Evolutionary conservation across 2,329 filamentous ascomycete genomes (phyloP).

Genomic region (Fusarium pseudograminearum): DNA sequence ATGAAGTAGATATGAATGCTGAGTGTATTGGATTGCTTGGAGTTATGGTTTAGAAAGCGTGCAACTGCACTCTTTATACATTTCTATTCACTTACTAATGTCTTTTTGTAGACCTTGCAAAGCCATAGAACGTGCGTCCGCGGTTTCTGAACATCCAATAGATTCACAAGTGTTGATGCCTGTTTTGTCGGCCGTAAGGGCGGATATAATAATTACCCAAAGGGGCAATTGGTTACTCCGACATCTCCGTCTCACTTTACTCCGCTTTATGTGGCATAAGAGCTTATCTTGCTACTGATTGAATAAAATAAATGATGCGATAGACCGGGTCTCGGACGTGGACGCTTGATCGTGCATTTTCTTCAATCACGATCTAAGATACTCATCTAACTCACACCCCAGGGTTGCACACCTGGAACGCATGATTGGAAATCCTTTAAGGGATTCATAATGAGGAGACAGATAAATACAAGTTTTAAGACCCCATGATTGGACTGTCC

Average conservation of each 20-base stretch:
- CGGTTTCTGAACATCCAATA: not conserved
- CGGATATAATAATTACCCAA: constrained; percentile 28
- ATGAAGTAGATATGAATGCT: not conserved
- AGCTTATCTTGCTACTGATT: not conserved
- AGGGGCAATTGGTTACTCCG: constrained; percentile 22
- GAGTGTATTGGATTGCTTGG: not conserved
- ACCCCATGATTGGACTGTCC: too few species aligned
- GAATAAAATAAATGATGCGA: not conserved
- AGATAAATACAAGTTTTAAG: not conserved
- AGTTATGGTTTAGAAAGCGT: too few species aligned
- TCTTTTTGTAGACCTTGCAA: rapidly evolving
- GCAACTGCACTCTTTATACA: not conserved
- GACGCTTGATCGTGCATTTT: too few species aligned
- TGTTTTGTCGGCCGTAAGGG: not conserved
- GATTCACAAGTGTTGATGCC: too few species aligned
- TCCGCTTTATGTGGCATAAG: not conserved
- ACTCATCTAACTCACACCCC: too few species aligned
- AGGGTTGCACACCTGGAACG: not conserved
- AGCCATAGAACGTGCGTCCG: not conserved
- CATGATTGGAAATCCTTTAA: not conserved
- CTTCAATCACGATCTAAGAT: not conserved
- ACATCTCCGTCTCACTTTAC: not conserved
- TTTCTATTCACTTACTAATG: rapidly evolving
- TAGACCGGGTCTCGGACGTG: too few species aligned
- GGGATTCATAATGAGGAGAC: not conserved